Evolutionary conservation across 345 rosid genomes (phyloP), one percentile per base, ranked within the genome.

Genomic region (Gossypium longicalyx): DNA sequence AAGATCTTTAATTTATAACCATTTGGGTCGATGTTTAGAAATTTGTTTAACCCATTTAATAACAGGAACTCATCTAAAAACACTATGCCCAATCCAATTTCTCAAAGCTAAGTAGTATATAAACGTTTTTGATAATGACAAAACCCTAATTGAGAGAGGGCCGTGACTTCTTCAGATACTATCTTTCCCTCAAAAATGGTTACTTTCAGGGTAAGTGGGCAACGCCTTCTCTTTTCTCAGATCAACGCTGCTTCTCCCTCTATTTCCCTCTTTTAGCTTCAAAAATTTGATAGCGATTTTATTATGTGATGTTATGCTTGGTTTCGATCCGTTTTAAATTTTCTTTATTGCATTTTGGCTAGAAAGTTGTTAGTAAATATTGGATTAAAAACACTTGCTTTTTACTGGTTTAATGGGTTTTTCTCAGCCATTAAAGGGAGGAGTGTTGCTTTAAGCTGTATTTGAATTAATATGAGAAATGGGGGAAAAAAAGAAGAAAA

Each of bases 201-300:
- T 2, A 74, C 62, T 53, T 81, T 79, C 82, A 83, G 82, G 82
- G 86, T 83, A 81, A 76, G 10, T 23, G 17, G 2, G 7, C 58
- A n/a, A 5, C 38, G 41, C 52, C 51, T 68, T 27, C 43, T 25
- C 58, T 67, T 67, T 12, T 67, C 53, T 22, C 22, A 13, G 56
- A 48, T 20, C 41, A 22, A 4, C 0, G n/a, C 7, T 2, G 13
- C 54, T 13, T 0, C 7, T 13, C 7, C 8, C 4, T 67, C 11
- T 13, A 25, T 68, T 25, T 25, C 9, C 41, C 13, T 48, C 38
- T 22, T 68, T 49, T 16, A 68, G 59, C 19, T 52, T 29, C 47
- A 29, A 12, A 51, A 2, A 43, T 43, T n/a, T 15, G 54, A 23
- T 12, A 11, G 19, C 45, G 16, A 13, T 51, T 59, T 49, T 48